Evolutionary conservation across 2,329 filamentous ascomycete genomes (phyloP).

Genomic region (Botryotinia narcissicola): DNA sequence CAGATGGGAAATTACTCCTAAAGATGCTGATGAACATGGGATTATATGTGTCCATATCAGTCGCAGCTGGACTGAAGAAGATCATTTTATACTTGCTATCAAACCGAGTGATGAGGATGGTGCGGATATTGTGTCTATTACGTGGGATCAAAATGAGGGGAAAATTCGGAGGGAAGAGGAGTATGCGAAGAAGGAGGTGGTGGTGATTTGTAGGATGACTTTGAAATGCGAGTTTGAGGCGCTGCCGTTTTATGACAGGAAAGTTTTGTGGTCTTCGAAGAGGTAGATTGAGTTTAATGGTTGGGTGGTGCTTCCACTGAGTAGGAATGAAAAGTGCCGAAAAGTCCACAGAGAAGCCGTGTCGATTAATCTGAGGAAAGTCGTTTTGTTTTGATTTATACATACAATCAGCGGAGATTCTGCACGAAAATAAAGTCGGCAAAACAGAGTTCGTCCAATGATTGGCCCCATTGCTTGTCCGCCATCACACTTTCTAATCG

Average conservation of each 20-base stretch:
- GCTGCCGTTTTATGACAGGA: background rate
- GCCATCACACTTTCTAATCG: background rate
- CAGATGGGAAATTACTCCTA: background rate
- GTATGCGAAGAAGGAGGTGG: background rate
- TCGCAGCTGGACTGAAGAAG: background rate
- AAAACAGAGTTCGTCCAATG: background rate
- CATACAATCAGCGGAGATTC: fast-evolving
- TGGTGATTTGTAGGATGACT: background rate
- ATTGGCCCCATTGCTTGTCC: background rate
- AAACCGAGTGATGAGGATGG: background rate
- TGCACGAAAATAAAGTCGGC: background rate
- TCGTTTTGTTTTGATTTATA: too few relatives aligned
- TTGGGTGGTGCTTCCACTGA: background rate
- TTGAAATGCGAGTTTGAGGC: background rate
- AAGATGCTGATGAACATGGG: background rate
- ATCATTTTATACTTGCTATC: background rate
- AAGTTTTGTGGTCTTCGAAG: background rate
- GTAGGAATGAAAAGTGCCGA: background rate
- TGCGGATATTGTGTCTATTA: background rate
- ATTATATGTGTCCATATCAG: background rate
- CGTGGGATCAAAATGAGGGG: background rate
- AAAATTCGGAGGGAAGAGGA: background rate
- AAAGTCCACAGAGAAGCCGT: background rate
- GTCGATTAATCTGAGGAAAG: background rate
- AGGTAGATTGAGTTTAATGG: background rate